Conservation (phyloP, 768 basidiomycete species). For the Collybia mongolica region DNA sequence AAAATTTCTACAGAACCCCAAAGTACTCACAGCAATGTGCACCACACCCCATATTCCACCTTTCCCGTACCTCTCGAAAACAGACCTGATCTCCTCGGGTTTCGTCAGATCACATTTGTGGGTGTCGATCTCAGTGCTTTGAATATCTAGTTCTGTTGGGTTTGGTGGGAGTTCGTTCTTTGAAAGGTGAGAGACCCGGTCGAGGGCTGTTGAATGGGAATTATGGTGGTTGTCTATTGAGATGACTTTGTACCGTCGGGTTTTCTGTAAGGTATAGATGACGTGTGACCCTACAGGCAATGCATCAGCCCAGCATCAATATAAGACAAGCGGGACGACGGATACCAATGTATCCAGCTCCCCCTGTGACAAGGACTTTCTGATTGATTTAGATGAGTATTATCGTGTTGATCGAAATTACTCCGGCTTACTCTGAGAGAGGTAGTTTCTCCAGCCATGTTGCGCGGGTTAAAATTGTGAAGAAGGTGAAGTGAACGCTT, state of each 20-base stretch:
- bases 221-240: slow-evolving; percentile 97
- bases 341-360: slow-evolving; percentile 87
- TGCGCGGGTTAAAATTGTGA: background rate
- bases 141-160: slow-evolving; percentile 65
- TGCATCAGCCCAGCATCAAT: slow-evolving; percentile 10
- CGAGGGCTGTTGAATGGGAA: slow-evolving; percentile 73
- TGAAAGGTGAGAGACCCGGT: slow-evolving; percentile 79
- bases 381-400: slow-evolving; percentile 23
- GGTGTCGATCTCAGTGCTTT: slow-evolving; percentile 72
- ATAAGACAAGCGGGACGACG: slow-evolving; percentile 11
- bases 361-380: slow-evolving; percentile 56
- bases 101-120: slow-evolving; percentile 74
- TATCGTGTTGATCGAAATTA: slow-evolving; percentile 5
- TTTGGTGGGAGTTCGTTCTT: slow-evolving; percentile 65
- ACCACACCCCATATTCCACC: slow-evolving; percentile 70
- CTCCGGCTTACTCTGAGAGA: slow-evolving; percentile 46
- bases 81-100: slow-evolving; percentile 63
- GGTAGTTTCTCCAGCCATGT: slow-evolving; percentile 18
- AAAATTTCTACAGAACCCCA: too few relatives aligned
- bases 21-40: slow-evolving; percentile 74
- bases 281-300: slow-evolving; percentile 81
- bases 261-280: slow-evolving; percentile 81
- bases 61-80: slow-evolving; percentile 55
- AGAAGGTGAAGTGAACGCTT: background rate
- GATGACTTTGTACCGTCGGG: slow-evolving; percentile 88